Percentiles rank a stretch among this genome's conserved stretches.
These are phyloP conservation scores for Aristolochia fimbriata DNA, from an alignment of 164 flowering plant genomes.

Conservation along the genomic window DNA sequence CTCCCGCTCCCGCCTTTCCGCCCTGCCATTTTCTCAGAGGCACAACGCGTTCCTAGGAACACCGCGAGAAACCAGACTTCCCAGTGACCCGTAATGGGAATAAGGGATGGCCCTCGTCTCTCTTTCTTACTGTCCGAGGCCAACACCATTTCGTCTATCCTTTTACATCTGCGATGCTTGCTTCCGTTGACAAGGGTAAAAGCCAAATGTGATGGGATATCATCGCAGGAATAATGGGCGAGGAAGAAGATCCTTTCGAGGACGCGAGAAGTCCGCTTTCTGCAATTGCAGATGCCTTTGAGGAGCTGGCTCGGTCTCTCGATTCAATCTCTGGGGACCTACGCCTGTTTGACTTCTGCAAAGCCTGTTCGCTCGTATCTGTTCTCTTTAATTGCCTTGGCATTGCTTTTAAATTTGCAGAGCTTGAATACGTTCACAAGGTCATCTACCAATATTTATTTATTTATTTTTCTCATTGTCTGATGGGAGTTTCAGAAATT, in stretches of 20 bases:
- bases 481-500: no score
- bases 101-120: background rate
- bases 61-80: background rate
- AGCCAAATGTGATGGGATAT: background rate
- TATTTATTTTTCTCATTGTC: background rate
- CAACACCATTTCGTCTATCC: background rate
- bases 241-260: constrained; percentile 2
- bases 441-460: constrained; percentile 19
- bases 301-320: constrained; percentile 27
- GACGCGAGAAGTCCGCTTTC: constrained; percentile 34
- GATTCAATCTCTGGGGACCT: constrained; percentile 20
- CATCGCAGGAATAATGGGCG: constrained; percentile 2
- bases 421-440: constrained; percentile 67
- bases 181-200: background rate
- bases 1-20: no score
- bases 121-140: background rate
- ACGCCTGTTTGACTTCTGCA: constrained; percentile 36
- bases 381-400: constrained; percentile 74
- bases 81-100: background rate
- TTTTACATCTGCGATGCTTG: no score
- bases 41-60: constrained; percentile 1
- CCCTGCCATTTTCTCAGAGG: background rate
- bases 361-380: constrained; percentile 60
- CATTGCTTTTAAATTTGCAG: constrained; percentile 86
- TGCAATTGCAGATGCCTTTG: constrained; percentile 54